Base-by-base conservation (phyloP, 139 green algal species). In the Dunaliella sp. region DNA sequence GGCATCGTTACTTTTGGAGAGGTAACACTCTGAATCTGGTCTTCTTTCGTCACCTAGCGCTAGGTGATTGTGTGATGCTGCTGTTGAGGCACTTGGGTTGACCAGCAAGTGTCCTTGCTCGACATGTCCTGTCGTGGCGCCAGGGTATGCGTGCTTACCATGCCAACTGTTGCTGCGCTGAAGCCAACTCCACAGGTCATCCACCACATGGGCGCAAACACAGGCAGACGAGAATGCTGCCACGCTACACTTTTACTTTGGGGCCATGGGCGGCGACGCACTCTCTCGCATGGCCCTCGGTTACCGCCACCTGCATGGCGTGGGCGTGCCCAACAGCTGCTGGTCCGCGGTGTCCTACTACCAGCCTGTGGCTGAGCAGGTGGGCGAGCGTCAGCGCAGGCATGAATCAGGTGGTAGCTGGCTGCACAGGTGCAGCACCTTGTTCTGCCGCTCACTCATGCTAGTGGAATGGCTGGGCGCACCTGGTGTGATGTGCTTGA, bases 301-400 rank as follows among this genome's bases (percentile, higher is more conserved):
- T n/a, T 97, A 96, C 91, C 90, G 93, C 34, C 93, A 97, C 87
- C 83, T 93, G 80, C 88, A 93, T 34, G 96, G 97, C 12, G 79
- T 96, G 21, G 94, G 93, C 1, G 96, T 89, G 83, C 96, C 95
- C 0, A 91, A 95, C 72, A 94, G 82, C 83, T 99, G 96, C 90
- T 91, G 91, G 86, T 85, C 93, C 1, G 95, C 94, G 0, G 93
- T 93, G 25, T 78, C 96, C 48, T 99, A 99, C 91, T 98, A 98
- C 88, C 87, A 92, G 48, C 92, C 93, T 0, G 95, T 95, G 33
- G 95, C 94, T 28, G 91, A 96, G 83, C 48, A 87, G 57, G 92
- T 95, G 58, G 74, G 74, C 74, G 74, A 76, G 25, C 25, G 59
- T 76, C 59, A 22, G 31, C 25, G 30, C 12, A 80, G 74, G 30